Evolutionary conservation across 1,284 basidiomycete species (phyloP), one percentile per base, ranked within the genome.

Genomic region (Caloboletus firmus): DNA sequence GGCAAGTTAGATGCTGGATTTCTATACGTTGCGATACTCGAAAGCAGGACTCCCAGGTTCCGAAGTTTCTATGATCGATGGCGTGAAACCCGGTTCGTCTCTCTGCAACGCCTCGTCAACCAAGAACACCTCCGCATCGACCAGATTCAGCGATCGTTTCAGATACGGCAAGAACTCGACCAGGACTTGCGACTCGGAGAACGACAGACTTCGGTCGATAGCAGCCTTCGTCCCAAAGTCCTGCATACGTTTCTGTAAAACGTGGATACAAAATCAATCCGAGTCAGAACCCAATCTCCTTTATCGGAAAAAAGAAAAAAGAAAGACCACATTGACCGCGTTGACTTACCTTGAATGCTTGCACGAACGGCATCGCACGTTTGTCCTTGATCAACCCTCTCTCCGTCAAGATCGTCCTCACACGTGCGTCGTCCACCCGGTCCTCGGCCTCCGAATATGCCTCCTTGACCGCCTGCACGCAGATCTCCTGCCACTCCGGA

Each of bases 361-460:
- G 91, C 52, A 95, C 84, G 76, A 98, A 98, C 32, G 95, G 95
- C 95, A 98, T 98, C 41, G 83, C 83, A 58, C 88, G 86, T 79
- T 98, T 98, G 75, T 98, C 94, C 82, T 98, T 98, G 74, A 94
- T 86, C 72, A 98, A 70, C 13, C 92, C 94, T n/a, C 79, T 81
- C 67, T 83, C 79, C 12, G 79, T 81, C 60, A 98, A 73, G 56
- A 84, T 68, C 65, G 85, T 78, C 65, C 88, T 82, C 57, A 97
- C 82, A 71, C 87, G 88, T 47, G 76, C 85, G 68, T 98, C 95
- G 70, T 99, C 93, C 39, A 98, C 86, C 62, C 78, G 81, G 57
- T 85, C 81, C 24, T 76, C 76, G 49, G 75, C 73, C 48, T 76
- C 77, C 57, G 81, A 77, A 67, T 89, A 95, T 22, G 88, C 79